Conservation (phyloP, 768 basidiomycete species). For the Psilocybe tampanensis region DNA sequence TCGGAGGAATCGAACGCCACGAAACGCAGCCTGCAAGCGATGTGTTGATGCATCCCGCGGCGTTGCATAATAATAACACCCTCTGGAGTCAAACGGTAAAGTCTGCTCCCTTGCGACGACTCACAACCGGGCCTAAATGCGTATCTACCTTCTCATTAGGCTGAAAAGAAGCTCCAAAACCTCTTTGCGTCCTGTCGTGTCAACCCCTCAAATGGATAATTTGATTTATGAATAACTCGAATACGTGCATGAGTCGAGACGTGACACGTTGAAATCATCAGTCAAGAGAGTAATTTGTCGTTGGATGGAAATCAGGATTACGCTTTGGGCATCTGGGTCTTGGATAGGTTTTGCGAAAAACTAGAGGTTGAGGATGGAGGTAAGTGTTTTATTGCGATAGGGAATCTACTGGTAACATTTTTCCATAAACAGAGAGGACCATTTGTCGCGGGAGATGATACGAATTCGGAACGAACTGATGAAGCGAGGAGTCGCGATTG, state of each 20-base stretch:
- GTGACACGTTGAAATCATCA: conserved; percentile 11
- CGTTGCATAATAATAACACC: neutral
- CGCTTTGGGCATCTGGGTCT: neutral
- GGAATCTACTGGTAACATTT: neutral
- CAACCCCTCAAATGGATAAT: conserved; percentile 2
- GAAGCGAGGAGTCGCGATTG: conserved; percentile 3
- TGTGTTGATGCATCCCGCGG: conserved; percentile 1
- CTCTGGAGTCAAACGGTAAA: neutral
- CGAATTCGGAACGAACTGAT: neutral
- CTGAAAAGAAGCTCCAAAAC: neutral
- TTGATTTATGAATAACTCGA: conserved; percentile 10
- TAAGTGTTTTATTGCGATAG: neutral
- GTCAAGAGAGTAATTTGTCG: neutral
- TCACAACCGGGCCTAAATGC: conserved; percentile 3
- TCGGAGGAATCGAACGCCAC: neutral
- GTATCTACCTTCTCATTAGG: conserved; percentile 2
- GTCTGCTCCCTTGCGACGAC: neutral
- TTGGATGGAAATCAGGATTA: conserved; percentile 1
- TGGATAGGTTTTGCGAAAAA: neutral
- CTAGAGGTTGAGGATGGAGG: neutral
- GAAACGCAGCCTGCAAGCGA: conserved; percentile 1
- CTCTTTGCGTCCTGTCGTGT: neutral
- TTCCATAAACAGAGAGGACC: neutral
- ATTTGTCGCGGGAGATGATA: neutral
- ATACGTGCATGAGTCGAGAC: conserved; percentile 4